phyloP scores from a whole-genome alignment of 176 grass and related monocot species.

The Zea mays region DNA sequence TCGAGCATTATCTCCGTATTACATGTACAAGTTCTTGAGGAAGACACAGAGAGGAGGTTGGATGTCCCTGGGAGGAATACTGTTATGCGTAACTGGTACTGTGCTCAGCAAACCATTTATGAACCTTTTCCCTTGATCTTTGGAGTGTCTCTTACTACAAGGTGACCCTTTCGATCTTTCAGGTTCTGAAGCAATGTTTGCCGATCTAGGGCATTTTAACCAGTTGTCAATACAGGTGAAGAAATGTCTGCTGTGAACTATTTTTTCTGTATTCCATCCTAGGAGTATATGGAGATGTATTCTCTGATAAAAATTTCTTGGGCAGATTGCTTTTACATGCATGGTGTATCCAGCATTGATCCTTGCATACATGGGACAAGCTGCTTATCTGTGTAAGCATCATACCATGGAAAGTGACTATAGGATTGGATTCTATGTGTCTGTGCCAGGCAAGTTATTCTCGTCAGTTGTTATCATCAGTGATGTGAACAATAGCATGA shows the following conservation, averaged over 20 bases:
- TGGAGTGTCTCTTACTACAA: constrained; percentile 15
- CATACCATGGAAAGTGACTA: constrained; percentile 84
- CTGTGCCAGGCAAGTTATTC: constrained; percentile 79
- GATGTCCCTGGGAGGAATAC: constrained; percentile 97
- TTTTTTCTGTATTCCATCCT: neutral
- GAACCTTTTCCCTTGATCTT: constrained; percentile 9
- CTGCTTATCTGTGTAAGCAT: constrained; percentile 92
- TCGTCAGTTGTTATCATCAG: constrained; percentile 27
- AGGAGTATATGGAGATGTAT: neutral
- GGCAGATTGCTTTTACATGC: constrained; percentile 90
- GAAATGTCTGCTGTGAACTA: neutral
- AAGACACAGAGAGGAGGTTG: constrained; percentile 93
- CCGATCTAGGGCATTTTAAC: constrained; percentile 93
- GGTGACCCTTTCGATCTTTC: constrained; percentile 26
- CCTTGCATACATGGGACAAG: constrained; percentile 98
- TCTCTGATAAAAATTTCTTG: constrained; percentile 11
- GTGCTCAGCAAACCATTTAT: constrained; percentile 6
- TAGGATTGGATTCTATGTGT: constrained; percentile 93
- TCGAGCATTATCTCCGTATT: constrained; percentile 88
- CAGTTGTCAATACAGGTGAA: constrained; percentile 95
- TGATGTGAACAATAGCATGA: constrained; percentile 4
- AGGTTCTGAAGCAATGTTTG: constrained; percentile 99
- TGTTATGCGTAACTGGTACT: constrained; percentile 90
- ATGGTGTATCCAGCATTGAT: constrained; percentile 98
- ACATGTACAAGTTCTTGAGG: constrained; percentile 96